phyloP scores from a whole-genome alignment of 2,329 filamentous ascomycete genomes.

The Penicillium freii region DNA sequence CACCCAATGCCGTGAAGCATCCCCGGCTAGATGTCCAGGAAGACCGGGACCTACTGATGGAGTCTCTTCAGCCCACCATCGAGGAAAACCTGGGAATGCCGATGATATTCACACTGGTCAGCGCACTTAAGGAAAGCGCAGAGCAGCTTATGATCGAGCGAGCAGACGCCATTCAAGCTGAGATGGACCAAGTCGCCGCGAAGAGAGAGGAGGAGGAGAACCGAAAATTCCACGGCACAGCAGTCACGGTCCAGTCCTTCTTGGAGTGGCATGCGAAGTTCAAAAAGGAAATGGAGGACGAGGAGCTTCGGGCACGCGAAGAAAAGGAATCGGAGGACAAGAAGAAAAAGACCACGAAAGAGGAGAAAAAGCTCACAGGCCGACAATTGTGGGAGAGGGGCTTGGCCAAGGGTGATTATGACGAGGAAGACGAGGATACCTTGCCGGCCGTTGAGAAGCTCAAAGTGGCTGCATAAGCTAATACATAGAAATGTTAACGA shows the following conservation, averaged over 20 bases:
- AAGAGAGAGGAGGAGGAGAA: slow-evolving; percentile 86
- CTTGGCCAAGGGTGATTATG: slow-evolving; percentile 65
- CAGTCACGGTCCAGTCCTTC: slow-evolving; percentile 85
- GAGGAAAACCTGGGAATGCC: slow-evolving; percentile 95
- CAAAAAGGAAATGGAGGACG: slow-evolving; percentile 74
- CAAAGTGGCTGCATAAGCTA: slow-evolving; percentile 60
- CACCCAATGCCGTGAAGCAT: slow-evolving; percentile 68
- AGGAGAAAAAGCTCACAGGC: slow-evolving; percentile 65
- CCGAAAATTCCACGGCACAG: slow-evolving; percentile 88
- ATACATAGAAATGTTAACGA: slow-evolving; percentile 17
- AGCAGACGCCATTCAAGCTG: slow-evolving; percentile 59
- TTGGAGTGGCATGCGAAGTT: slow-evolving; percentile 78
- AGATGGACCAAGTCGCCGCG: slow-evolving; percentile 54
- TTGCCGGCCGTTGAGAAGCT: slow-evolving; percentile 64
- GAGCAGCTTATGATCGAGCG: slow-evolving; percentile 78
- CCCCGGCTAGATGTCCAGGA: slow-evolving; percentile 73
- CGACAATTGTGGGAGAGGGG: slow-evolving; percentile 77
- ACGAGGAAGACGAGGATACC: slow-evolving; percentile 63
- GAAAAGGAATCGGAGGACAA: slow-evolving; percentile 78
- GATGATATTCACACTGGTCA: slow-evolving; percentile 92
- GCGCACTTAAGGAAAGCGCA: slow-evolving; percentile 83
- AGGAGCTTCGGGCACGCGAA: slow-evolving; percentile 61
- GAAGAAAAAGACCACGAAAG: slow-evolving; percentile 68
- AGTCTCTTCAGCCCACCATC: slow-evolving; percentile 69
- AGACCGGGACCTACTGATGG: slow-evolving; percentile 73